Evolutionary conservation across 768 basidiomycete species (phyloP), one percentile per base, ranked within the genome.

Genomic region (Mycena albidolilacea): DNA sequence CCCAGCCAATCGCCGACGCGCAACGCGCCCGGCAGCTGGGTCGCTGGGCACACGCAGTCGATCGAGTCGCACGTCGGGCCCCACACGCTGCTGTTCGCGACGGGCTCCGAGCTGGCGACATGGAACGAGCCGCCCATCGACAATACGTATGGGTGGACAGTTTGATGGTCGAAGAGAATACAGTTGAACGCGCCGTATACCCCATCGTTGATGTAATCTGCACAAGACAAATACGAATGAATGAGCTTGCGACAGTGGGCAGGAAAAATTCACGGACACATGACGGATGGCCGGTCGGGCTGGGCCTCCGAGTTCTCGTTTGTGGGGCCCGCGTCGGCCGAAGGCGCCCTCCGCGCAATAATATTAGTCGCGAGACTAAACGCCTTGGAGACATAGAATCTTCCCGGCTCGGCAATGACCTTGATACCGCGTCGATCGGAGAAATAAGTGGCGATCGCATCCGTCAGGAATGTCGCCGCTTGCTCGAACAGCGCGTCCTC

Each of bases 171-270:
- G 84, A 98, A 99, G 80, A 99, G 87, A 83, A 97, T 96, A 84
- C 95, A 96, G 86, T 97, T 97, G 87, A 97, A 97, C 21, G 96
- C 91, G 61, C 97, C 97, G 82, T 99, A 99, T 52, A 99, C 96
- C 54, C 97, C 97, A 82, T 99, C 97, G 85, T 98, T 99, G 90
- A 99, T 96, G 87, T 99, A 99, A 86, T 98, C 97, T 98, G 81
- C n/a, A 43, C 67, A 68, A 66, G n/a, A 50, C 5, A 17, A 7
- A 30, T 30, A 30, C 58, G 77, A 66, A 67, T 63, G 74, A 35
- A 15, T 44, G 64, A 69, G 50, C 23, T 23, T 58, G 5, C 23
- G 52, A 70, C 48, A 55, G 39, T 54, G 37, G 52, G 66, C 67
- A 85, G 80, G 30, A 77, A 66, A 76, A 74, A 68, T 21, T 19